Evolutionary conservation across 352 stramenopile species (phyloP).

Genomic region (Elongisporangium senticosum): DNA sequence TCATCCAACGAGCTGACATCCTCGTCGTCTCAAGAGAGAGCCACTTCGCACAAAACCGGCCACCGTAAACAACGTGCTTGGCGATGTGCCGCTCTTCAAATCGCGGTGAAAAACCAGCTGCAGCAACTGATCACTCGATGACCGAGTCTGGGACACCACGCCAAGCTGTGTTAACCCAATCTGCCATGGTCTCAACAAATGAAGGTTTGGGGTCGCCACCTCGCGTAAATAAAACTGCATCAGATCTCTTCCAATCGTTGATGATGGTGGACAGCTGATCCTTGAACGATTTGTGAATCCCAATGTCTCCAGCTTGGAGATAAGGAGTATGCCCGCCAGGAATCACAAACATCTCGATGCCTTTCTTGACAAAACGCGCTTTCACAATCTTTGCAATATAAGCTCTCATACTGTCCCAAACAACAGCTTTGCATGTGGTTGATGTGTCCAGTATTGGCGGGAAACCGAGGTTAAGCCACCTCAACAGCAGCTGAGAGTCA

Average conservation of each 20-base stretch:
- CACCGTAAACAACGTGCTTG: constrained; percentile 4
- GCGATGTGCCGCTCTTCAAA: constrained; percentile 5
- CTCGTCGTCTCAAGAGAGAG: too few species aligned
- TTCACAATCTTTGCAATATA: too few species aligned
- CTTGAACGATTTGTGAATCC: constrained; percentile 4
- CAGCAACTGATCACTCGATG: constrained; percentile 1
- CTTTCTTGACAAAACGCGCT: background rate
- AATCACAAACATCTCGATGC: constrained; percentile 5
- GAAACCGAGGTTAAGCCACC: too few species aligned
- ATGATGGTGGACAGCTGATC: constrained; percentile 1
- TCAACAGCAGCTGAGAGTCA: too few species aligned
- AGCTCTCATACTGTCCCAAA: too few species aligned
- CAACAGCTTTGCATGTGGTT: too few species aligned
- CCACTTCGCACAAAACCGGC: constrained; percentile 1
- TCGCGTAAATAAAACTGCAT: constrained; percentile 4
- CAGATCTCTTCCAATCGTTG: constrained; percentile 6
- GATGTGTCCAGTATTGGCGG: too few species aligned
- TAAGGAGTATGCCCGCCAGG: constrained; percentile 3
- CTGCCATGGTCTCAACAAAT: constrained; percentile 5
- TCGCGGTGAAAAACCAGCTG: constrained; percentile 7
- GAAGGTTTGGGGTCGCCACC: constrained; percentile 5
- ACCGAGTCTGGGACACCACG: background rate
- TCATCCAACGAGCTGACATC: too few species aligned
- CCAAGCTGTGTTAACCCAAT: constrained; percentile 5
- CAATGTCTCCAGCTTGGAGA: constrained; percentile 5